Percentiles rank a stretch among this genome's conserved stretches.
These are phyloP conservation scores for Rhizopogon salebrosus DNA, from an alignment of 768 basidiomycete species.

Conservation along the genomic window DNA sequence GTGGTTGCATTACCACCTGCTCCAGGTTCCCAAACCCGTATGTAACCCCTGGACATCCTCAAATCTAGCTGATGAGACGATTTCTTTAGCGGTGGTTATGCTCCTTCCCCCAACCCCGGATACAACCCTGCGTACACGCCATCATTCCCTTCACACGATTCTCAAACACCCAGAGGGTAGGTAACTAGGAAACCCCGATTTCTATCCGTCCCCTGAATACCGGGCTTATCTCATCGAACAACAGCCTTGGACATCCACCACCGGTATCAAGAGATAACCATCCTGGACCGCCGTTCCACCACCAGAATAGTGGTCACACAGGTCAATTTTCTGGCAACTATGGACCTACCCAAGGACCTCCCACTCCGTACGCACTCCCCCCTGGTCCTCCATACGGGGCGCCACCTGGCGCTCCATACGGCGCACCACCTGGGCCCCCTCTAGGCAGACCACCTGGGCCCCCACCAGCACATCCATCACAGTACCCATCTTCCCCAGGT, in stretches of 20 bases:
- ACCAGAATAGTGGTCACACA: slow-evolving; percentile 23
- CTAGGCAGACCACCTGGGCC: slow-evolving; percentile 12
- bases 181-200: background rate
- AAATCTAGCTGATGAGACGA: background rate
- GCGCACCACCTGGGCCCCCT: slow-evolving; percentile 15
- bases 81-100: background rate
- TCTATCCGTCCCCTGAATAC: background rate
- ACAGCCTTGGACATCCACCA: slow-evolving; percentile 13
- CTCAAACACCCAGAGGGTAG: slow-evolving; percentile 8
- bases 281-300: slow-evolving; percentile 39
- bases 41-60: background rate
- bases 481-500: background rate
- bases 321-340: slow-evolving; percentile 18
- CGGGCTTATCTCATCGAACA: background rate
- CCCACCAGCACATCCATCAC: slow-evolving; percentile 15
- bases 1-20: background rate
- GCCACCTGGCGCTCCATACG: slow-evolving; percentile 17
- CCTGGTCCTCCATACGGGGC: slow-evolving; percentile 20
- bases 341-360: slow-evolving; percentile 7
- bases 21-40: slow-evolving; percentile 12
- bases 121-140: slow-evolving; percentile 1
- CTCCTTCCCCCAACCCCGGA: background rate
- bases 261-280: slow-evolving; percentile 29
- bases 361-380: slow-evolving; percentile 1
- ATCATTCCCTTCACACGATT: slow-evolving; percentile 4